These are phyloP conservation scores for Blastocystis sp. DNA, from an alignment of 352 stramenopile genomes.

Conservation along the genomic window DNA sequence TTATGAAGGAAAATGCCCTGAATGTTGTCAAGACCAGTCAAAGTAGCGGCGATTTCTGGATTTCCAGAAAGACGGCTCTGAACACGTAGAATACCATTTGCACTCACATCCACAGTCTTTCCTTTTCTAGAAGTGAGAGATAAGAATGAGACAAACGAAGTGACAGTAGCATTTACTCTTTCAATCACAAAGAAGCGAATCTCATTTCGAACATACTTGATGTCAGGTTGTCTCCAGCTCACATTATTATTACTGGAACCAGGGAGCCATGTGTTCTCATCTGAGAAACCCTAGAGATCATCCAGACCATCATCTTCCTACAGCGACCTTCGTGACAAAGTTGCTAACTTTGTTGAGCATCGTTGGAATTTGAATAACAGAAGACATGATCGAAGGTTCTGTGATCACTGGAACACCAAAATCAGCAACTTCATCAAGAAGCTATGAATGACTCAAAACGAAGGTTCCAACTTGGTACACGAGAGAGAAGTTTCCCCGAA, in stretches of 20 bases:
- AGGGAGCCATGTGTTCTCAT: slow-evolving; percentile 1
- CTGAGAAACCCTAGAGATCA: neutral
- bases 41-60: neutral
- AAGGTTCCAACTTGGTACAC: neutral
- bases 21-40: neutral
- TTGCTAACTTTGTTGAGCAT: neutral
- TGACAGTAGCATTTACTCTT: neutral
- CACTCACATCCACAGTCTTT: neutral
- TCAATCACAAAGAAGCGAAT: slow-evolving; percentile 16
- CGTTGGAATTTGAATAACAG: neutral
- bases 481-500: slow-evolving; percentile 21
- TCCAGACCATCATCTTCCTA: neutral
- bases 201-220: slow-evolving; percentile 12
- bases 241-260: neutral
- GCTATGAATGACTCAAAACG: neutral
- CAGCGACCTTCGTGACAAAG: neutral
- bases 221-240: neutral
- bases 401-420: slow-evolving; percentile 40
- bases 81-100: neutral
- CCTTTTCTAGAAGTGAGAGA: slow-evolving; percentile 13
- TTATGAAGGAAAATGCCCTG: neutral
- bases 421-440: slow-evolving; percentile 21
- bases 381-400: slow-evolving; percentile 30
- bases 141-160: neutral
- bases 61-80: slow-evolving; percentile 4